These are phyloP conservation scores for Chaetomium sp. DNA, from an alignment of 2,329 filamentous ascomycete genomes.

Conservation along the genomic window DNA sequence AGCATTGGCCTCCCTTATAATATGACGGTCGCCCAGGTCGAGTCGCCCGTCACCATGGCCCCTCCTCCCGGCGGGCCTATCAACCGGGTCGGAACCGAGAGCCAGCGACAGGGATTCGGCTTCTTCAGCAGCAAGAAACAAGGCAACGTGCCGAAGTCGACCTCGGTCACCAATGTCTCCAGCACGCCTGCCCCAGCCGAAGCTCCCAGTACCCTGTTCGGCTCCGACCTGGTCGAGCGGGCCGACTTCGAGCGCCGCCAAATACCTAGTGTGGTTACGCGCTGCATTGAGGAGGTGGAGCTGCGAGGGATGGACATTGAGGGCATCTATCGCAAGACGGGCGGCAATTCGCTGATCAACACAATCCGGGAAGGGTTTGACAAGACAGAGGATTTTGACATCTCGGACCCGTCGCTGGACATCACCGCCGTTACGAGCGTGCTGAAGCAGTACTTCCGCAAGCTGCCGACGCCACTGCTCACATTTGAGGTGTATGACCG, in stretches of 20 bases:
- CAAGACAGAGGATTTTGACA: conserved; percentile 80
- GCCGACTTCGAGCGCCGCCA: conserved; percentile 86
- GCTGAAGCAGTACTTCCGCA: conserved; percentile 96
- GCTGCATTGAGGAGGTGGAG: conserved; percentile 96
- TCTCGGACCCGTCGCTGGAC: conserved; percentile 89
- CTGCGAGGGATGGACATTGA: conserved; percentile 95
- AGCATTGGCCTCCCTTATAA: conserved; percentile 72
- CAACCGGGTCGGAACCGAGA: conserved; percentile 39
- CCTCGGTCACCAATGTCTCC: conserved; percentile 48
- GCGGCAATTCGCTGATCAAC: conserved; percentile 88
- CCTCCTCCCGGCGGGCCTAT: conserved; percentile 30
- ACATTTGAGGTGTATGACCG: conserved; percentile 92
- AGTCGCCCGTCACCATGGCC: conserved; percentile 46
- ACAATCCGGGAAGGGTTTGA: conserved; percentile 90
- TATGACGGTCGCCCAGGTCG: conserved; percentile 61
- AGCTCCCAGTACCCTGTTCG: conserved; percentile 70
- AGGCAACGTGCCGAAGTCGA: conserved; percentile 52
- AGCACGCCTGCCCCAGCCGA: conserved; percentile 48
- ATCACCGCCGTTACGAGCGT: conserved; percentile 96
- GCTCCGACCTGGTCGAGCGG: conserved; percentile 82
- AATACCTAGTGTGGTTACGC: conserved; percentile 86
- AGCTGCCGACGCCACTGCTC: conserved; percentile 83
- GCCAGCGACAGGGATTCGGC: conserved; percentile 63
- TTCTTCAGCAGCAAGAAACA: conserved; percentile 64
- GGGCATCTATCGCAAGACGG: conserved; percentile 97